Percentiles rank a stretch among this genome's conserved stretches.
These are phyloP conservation scores for Solanum aculeatissimum DNA, from an alignment of 305 asterid genomes.

Conservation along the genomic window DNA sequence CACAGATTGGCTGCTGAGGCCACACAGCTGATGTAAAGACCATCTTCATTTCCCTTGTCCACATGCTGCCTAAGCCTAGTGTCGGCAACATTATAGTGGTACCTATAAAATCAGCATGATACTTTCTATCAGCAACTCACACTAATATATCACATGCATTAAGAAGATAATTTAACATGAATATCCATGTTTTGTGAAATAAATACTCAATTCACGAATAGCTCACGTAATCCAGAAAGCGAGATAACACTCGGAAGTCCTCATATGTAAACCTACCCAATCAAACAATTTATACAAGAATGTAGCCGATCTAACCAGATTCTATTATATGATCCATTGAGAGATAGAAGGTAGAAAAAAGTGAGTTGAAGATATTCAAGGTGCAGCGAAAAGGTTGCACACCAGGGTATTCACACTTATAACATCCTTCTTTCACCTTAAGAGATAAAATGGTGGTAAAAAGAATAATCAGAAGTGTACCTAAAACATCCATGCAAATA, in stretches of 20 bases:
- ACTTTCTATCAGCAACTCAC: background rate
- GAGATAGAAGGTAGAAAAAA: background rate
- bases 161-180: background rate
- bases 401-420: background rate
- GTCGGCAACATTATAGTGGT: conserved; percentile 97
- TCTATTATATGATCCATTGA: background rate
- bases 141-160: background rate
- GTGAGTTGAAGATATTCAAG: background rate
- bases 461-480: background rate
- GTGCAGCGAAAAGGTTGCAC: background rate
- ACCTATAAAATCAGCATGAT: conserved; percentile 33
- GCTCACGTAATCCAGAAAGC: background rate
- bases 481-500: background rate
- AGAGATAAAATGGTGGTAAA: background rate
- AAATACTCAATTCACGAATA: background rate
- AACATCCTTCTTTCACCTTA: background rate
- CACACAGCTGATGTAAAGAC: conserved; percentile 88
- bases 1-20: conserved; percentile 91
- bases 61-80: conserved; percentile 89
- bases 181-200: background rate
- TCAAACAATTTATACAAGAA: background rate
- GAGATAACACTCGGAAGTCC: background rate
- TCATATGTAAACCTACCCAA: background rate
- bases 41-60: conserved; percentile 96
- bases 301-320: background rate